Base-by-base conservation (phyloP, 1,139 yeast genomes). In the Blastobotrys serpentis region DNA sequence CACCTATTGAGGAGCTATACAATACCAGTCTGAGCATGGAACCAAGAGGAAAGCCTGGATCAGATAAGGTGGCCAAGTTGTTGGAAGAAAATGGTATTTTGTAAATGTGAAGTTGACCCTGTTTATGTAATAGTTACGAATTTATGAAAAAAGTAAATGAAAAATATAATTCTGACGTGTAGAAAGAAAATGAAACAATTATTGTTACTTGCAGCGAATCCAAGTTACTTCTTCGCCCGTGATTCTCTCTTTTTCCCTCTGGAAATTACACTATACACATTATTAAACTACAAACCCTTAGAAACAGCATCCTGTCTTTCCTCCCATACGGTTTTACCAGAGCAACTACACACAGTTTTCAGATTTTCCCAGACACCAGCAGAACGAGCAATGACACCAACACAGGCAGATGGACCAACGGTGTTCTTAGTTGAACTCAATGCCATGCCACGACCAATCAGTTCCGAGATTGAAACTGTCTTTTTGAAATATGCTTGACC, bases 341-440 rank as follows among this genome's bases (percentile, higher is more conserved):
- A 82, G 65, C 98, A 92, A 39, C 94, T 84, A 68, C 98, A 92
- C 0, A 92, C 95, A 55, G 83, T 82, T 68, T 92, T 92, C 61
- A 85, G 86, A 67, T 92, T 92, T 63, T 92, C 96, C 98, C 98
- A 92, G 14, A 82, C 86, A 10, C 98, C 98, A 1, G 98, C 98
- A 60, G 95, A 85, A 62, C 98, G 78, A 1, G 98, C 98, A 64
- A 92, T 81, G 23, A 92, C 95, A 19, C 98, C 98, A 44, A 80
- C 86, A 44, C 82, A 72, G 4, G 83, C 77, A 11, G 63, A 62
- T 41, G 69, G 63, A 33, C 73, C 72, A 43, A 71, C 65, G 18
- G 68, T 65, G 23, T 69, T 66, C 29, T 52, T 53, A 45, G 46
- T 47, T 42, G 48, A 46, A 18, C 82, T 75, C 43, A 90, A 77